Evolutionary conservation across 2,329 filamentous ascomycete species (phyloP).

Genomic region (Botryotinia narcissicola): DNA sequence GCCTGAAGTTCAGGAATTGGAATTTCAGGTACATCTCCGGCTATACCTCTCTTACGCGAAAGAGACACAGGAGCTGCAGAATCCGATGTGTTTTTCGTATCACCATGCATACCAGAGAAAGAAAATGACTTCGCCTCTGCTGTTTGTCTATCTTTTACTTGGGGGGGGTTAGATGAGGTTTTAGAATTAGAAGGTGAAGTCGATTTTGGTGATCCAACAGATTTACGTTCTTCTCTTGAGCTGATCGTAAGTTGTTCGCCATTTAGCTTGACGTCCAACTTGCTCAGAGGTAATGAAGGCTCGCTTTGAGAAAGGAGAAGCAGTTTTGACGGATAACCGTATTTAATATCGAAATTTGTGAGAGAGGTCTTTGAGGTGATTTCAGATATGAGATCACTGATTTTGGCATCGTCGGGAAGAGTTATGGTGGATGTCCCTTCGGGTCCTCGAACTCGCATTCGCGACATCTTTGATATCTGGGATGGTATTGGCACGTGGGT

Average conservation of each 20-base stretch:
- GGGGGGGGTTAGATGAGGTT: not conserved
- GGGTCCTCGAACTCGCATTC: constrained; percentile 72
- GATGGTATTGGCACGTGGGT: constrained; percentile 12
- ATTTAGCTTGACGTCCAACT: constrained; percentile 60
- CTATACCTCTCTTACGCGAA: constrained; percentile 33
- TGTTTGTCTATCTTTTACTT: constrained; percentile 11
- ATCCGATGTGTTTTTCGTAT: not conserved
- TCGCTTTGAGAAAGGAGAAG: constrained; percentile 57
- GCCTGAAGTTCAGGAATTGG: constrained; percentile 50
- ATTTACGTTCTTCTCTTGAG: constrained; percentile 6
- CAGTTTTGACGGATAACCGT: constrained; percentile 75
- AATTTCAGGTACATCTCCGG: constrained; percentile 40
- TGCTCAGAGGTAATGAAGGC: constrained; percentile 46
- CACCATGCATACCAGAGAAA: constrained; percentile 23
- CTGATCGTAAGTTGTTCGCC: constrained; percentile 66
- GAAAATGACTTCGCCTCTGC: constrained; percentile 15
- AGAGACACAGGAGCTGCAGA: constrained; percentile 30
- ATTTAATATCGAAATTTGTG: constrained; percentile 71
- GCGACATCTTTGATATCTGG: constrained; percentile 48
- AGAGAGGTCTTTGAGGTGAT: constrained; percentile 65
- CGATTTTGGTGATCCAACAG: not conserved
- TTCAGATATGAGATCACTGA: constrained; percentile 57
- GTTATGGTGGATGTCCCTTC: constrained; percentile 68
- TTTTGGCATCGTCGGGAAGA: constrained; percentile 65
- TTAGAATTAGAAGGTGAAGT: not conserved